phyloP scores from a whole-genome alignment of 441 rosid species.

The Lepidium campestre region DNA sequence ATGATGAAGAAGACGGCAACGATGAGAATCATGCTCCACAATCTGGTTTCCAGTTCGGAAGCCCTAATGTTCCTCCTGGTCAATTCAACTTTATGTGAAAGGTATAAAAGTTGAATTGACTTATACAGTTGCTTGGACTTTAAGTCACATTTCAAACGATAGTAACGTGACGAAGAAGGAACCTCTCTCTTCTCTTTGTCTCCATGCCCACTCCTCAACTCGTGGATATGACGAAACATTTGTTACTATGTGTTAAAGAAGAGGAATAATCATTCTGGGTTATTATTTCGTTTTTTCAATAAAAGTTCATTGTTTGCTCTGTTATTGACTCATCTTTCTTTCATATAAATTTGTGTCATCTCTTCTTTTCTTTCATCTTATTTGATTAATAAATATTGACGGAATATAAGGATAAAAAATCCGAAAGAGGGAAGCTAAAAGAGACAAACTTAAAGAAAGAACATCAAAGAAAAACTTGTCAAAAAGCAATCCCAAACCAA shows the following conservation, averaged over 20 bases:
- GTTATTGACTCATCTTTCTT: no score
- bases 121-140: neutral
- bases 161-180: constrained; percentile 9
- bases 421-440: no score
- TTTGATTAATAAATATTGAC: no score
- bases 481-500: no score
- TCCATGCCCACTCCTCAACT: constrained; percentile 4
- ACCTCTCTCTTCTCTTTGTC: neutral
- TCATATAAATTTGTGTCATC: no score
- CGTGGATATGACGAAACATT: constrained; percentile 19
- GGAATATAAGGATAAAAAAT: no score
- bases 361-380: no score
- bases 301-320: neutral
- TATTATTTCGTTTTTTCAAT: neutral
- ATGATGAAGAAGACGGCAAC: constrained; percentile 20
- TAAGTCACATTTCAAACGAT: neutral
- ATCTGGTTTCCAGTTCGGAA: constrained; percentile 39
- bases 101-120: neutral
- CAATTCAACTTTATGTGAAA: constrained; percentile 21
- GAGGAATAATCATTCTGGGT: neutral
- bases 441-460: no score
- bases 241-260: neutral
- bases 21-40: constrained; percentile 28
- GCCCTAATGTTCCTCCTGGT: constrained; percentile 17
- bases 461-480: no score